Evolutionary conservation across 2,329 filamentous ascomycete genomes (phyloP).

Genomic region (Aspergillus fructus): DNA sequence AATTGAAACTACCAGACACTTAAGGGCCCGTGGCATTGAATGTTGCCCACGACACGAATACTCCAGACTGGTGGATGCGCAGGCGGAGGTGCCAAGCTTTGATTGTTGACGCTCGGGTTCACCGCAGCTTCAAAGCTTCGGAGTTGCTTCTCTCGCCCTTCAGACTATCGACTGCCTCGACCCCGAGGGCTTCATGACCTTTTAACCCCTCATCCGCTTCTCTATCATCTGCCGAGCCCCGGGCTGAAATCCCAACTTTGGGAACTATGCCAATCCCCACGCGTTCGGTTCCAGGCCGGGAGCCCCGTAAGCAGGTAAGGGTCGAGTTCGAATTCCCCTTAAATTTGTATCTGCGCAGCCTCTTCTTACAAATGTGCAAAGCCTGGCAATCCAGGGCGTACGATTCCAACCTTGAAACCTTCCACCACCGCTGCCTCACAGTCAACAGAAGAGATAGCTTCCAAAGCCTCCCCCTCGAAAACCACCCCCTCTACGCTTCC

Average conservation of each 20-base stretch:
- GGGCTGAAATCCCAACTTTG: background rate
- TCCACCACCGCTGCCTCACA: constrained; percentile 16
- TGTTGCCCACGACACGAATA: too few relatives aligned
- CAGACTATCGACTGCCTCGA: background rate
- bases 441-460: constrained; percentile 2
- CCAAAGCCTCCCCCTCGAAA: constrained; percentile 16
- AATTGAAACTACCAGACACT: too few relatives aligned
- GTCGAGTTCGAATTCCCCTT: constrained; percentile 9
- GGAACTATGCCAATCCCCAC: constrained; percentile 42
- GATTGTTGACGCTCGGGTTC: constrained; percentile 1
- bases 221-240: background rate
- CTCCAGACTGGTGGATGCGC: too few relatives aligned
- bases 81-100: background rate
- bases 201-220: background rate
- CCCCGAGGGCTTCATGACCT: background rate
- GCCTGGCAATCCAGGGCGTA: constrained; percentile 25
- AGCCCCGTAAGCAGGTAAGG: constrained; percentile 34
- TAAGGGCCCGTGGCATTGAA: too few relatives aligned
- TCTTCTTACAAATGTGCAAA: constrained; percentile 22
- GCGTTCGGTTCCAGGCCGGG: constrained; percentile 36
- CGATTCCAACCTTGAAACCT: constrained; percentile 15
- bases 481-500: constrained; percentile 8
- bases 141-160: background rate
- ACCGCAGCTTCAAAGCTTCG: background rate
- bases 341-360: constrained; percentile 11